A percentile compares a stretch with the other conserved stretches of the same genome.
Conservation (phyloP, 2,329 filamentous ascomycete species). For the Apiospora phragmitis region DNA sequence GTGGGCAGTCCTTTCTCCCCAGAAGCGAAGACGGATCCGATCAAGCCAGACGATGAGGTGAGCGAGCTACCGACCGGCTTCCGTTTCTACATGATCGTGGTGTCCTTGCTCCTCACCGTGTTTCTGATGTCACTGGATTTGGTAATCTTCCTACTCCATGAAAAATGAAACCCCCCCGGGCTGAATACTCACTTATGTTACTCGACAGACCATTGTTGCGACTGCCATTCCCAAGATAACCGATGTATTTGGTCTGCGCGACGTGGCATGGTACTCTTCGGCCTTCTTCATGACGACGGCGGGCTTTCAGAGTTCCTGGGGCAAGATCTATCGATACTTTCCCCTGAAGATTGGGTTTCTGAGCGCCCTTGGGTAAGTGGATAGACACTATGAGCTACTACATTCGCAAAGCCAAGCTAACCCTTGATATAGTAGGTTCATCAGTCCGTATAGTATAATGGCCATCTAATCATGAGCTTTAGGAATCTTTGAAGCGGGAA, state of each 20-base stretch:
- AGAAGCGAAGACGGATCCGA: too few species aligned
- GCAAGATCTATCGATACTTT: conserved; percentile 35
- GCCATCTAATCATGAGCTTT: conserved; percentile 46
- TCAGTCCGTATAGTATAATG: conserved; percentile 20
- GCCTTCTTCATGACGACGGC: conserved; percentile 35
- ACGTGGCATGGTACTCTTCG: conserved; percentile 44
- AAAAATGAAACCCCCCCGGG: neutral
- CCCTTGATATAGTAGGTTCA: conserved; percentile 38
- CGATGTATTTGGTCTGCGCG: conserved; percentile 33
- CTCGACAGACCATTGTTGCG: conserved; percentile 33
- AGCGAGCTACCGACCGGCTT: conserved; percentile 37
- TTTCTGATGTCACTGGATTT: conserved; percentile 55
- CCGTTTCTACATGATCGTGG: conserved; percentile 41
- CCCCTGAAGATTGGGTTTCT: conserved; percentile 35
- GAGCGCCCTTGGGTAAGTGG: conserved; percentile 23
- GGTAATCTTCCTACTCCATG: neutral
- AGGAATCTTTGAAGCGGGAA: conserved; percentile 38
- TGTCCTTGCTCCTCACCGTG: conserved; percentile 54
- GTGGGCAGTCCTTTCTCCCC: neutral
- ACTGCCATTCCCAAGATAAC: conserved; percentile 36
- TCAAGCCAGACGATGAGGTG: neutral
- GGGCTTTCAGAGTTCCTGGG: conserved; percentile 29
- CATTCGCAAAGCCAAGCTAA: conserved; percentile 44
- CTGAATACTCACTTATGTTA: neutral
- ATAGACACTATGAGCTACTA: conserved; percentile 27